Evolutionary conservation across 768 basidiomycete species (phyloP).

Genomic region (Hydnomerulius pinastri): DNA sequence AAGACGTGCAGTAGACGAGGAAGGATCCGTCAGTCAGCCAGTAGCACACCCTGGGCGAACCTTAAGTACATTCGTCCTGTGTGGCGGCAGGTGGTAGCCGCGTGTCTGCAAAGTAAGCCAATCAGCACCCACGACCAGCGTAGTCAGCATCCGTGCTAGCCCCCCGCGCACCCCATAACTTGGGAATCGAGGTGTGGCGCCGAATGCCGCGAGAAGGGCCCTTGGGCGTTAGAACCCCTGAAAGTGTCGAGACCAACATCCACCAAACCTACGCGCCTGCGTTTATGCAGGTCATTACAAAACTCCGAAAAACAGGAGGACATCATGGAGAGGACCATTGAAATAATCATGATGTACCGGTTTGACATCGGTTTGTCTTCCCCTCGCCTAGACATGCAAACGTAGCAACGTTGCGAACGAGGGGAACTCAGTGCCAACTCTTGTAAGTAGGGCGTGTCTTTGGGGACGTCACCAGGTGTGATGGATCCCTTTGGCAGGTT

Average conservation of each 20-base stretch:
- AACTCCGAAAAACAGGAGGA: conserved; percentile 23
- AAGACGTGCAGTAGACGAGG: conserved; percentile 14
- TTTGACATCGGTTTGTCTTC: neutral
- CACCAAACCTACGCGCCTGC: conserved; percentile 2
- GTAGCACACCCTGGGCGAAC: conserved; percentile 6
- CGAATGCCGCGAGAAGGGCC: conserved; percentile 16
- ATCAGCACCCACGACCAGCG: conserved; percentile 16
- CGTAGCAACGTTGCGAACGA: neutral
- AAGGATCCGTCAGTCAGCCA: conserved; percentile 13
- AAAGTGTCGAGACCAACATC: conserved; percentile 1
- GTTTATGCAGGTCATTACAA: conserved; percentile 3
- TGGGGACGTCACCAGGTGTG: too few species aligned
- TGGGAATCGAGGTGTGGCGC: conserved; percentile 7
- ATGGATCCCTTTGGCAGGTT: too few species aligned
- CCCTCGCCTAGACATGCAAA: neutral
- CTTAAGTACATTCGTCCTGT: conserved; percentile 28
- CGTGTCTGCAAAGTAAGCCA: conserved; percentile 23
- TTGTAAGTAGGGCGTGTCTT: too few species aligned
- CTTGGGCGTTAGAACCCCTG: neutral
- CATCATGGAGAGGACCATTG: conserved; percentile 1
- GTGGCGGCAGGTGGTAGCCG: conserved; percentile 13
- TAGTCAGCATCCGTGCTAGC: conserved; percentile 13
- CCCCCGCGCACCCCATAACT: conserved; percentile 20
- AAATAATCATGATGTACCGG: conserved; percentile 1
- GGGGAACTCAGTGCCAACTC: too few species aligned